phyloP scores from a whole-genome alignment of 225 moss, liverwort and hornwort genomes.

The Climacium dendroides region DNA sequence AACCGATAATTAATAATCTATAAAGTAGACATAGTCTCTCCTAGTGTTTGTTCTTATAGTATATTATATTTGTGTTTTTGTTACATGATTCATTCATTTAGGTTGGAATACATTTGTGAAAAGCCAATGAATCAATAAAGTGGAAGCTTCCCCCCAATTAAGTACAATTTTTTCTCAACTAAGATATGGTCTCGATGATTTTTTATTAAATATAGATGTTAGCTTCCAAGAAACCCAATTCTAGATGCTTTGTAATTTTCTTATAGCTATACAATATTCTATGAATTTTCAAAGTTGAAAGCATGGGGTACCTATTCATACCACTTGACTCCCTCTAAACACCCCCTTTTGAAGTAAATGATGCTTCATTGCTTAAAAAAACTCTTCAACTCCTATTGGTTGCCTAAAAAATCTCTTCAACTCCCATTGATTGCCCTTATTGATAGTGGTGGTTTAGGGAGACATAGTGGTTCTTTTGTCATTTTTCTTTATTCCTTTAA shows the following conservation, averaged over 20 bases:
- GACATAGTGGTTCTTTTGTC: rapidly evolving
- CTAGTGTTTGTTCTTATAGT: not conserved
- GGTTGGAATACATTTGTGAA: rapidly evolving
- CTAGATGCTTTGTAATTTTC: not conserved
- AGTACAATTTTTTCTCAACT: not conserved
- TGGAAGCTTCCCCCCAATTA: not conserved
- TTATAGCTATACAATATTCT: not conserved
- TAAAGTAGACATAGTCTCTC: not conserved
- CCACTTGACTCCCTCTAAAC: not conserved
- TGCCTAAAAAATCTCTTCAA: not conserved
- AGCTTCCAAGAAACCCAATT: not conserved
- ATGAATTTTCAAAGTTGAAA: not conserved
- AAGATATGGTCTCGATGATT: not conserved
- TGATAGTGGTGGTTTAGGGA: not conserved
- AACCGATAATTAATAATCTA: not conserved
- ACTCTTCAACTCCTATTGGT: not conserved
- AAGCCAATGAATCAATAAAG: not conserved
- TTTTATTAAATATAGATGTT: not conserved
- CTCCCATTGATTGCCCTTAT: rapidly evolving
- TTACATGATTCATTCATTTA: not conserved
- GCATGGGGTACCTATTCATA: not conserved
- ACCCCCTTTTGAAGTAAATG: rapidly evolving
- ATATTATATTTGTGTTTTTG: not conserved
- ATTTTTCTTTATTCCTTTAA: not conserved
- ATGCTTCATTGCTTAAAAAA: not conserved